Base-by-base conservation (phyloP, 371 early-diverging fungal species). In the Funneliformis caledonium region DNA sequence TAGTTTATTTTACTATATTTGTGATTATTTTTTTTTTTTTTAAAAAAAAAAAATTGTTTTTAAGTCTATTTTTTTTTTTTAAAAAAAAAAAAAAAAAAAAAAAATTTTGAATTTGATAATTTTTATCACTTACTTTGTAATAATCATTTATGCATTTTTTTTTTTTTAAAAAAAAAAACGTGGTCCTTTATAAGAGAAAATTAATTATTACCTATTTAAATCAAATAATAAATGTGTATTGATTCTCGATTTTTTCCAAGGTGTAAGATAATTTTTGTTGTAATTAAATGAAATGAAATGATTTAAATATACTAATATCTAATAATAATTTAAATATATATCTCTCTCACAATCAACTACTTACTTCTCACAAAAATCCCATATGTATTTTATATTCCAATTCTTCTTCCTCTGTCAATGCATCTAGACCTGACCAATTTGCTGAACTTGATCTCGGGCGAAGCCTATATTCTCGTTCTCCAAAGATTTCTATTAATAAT, bases 381-480 rank as follows among this genome's bases (percentile, higher is more conserved):
- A 80, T 80, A 4, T 16, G 26, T 56, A 47, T 26, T 80, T 73
- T 72, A 70, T 80, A 80, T 50, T 72, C 80, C n/a, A 33, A 43
- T 61, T 80, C 62, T 62, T 80, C 80, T 26, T 73, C 62, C 62
- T 22, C 45, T 14, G 80, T 80, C 16, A 80, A 61, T 26, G 70
- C 64, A 80, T 80, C 80, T 8, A 62, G 12, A 62, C 74, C 80
- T 64, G 59, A 19, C 80, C 80, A 79, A 62, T 69, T 47, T 31
- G 47, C 72, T 31, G 80, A 80, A 73, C 80, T 80, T 19, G 80
- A 31, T 12, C 80, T 48, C 10, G 59, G 26, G 2, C 80, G 56
- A 33, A 72, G 62, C 48, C 47, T 72, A 26, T 62, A 1, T 73
- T 56, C 74, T 14, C 74, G 64, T 72, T 22, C 70, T 43, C 42